Percentiles rank a stretch among this genome's conserved stretches.
These are phyloP conservation scores for Paradendryphiella salina DNA, from an alignment of 2,329 filamentous ascomycete species.

Conservation along the genomic window DNA sequence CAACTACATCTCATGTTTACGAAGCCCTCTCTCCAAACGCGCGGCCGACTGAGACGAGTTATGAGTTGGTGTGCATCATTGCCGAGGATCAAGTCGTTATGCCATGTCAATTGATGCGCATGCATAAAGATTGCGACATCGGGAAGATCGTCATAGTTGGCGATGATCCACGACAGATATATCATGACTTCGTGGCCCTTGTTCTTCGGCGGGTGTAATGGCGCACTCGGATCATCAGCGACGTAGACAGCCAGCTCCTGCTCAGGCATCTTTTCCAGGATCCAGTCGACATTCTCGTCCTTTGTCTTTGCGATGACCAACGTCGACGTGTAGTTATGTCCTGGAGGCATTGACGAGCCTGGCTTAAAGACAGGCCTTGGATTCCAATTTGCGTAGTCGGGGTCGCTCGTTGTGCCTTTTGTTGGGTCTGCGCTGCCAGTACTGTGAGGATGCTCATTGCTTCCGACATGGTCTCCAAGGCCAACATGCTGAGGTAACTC, in stretches of 20 bases:
- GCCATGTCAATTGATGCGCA: slow-evolving; percentile 61
- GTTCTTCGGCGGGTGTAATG: slow-evolving; percentile 57
- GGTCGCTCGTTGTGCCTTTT: slow-evolving; percentile 22
- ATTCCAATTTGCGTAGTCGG: slow-evolving; percentile 46
- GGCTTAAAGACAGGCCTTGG: slow-evolving; percentile 40
- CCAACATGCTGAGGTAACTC: slow-evolving; percentile 48
- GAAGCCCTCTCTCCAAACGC: slow-evolving; percentile 56
- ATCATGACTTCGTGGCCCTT: slow-evolving; percentile 67
- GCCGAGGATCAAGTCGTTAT: slow-evolving; percentile 58
- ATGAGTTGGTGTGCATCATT: slow-evolving; percentile 53
- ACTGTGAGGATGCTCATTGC: slow-evolving; percentile 12
- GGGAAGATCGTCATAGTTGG: slow-evolving; percentile 62
- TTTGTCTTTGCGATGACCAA: slow-evolving; percentile 60
- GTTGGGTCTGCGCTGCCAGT: slow-evolving; percentile 10
- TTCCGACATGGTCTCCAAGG: slow-evolving; percentile 43
- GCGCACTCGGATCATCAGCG: slow-evolving; percentile 55
- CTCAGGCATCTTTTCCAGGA: slow-evolving; percentile 56
- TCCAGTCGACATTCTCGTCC: slow-evolving; percentile 59
- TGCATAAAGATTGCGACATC: slow-evolving; percentile 66
- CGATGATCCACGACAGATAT: slow-evolving; percentile 64
- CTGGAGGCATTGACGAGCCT: slow-evolving; percentile 46
- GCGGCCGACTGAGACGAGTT: slow-evolving; percentile 49
- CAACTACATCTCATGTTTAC: slow-evolving; percentile 61
- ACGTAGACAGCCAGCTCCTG: slow-evolving; percentile 56
- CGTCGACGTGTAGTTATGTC: slow-evolving; percentile 57